Evolutionary conservation across 768 basidiomycete species (phyloP), one percentile per base, ranked within the genome.

Genomic region (Trametes cubensis): DNA sequence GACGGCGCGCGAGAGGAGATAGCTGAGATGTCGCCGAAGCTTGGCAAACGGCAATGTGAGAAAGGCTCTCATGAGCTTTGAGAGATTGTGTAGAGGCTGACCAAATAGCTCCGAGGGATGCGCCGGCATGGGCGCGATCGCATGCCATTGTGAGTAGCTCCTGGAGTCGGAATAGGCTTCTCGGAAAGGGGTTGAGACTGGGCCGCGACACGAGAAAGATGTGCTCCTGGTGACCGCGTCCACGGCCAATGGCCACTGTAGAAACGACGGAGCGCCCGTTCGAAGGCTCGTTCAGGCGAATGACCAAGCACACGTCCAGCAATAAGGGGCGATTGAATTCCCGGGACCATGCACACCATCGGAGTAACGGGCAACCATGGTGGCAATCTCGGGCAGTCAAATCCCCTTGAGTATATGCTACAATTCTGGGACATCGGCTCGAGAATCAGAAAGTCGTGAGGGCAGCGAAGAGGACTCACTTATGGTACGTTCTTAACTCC

Each of bases 31-130:
- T 28, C 57, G 34, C 50, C 57, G 58, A 59, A 51, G 58, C 58
- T 11, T 39, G 47, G 39, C 40, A 26, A n/a, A 23, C 40, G 25
- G 41, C 40, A 4, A 15, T 59, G 58, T 59, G 58, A 59, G 58
- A 59, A 59, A 26, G 48, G 49, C 58, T 59, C 58, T 59, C 58
- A 59, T 42, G 58, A 26, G 11, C 41, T n/a, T 30, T 41, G 2
- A 17, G 40, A 7, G 23, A 17, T 41, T 50, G n/a, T 21, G 57
- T 41, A 15, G 48, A 4, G 26, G 42, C 41, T 52, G 30, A 45
- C 48, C 56, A 30, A 50, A 42, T 42, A n/a, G 21, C 30, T 46
- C 57, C 48, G 48, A 56, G 6, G 28, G 13, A 26, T 34, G 39
- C n/a, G 39, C 40, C 20, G 49, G 18, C 34, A 34, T 4, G 49